Conservation (phyloP, 2,329 filamentous ascomycete species). For the Fusarium liriodendri region DNA sequence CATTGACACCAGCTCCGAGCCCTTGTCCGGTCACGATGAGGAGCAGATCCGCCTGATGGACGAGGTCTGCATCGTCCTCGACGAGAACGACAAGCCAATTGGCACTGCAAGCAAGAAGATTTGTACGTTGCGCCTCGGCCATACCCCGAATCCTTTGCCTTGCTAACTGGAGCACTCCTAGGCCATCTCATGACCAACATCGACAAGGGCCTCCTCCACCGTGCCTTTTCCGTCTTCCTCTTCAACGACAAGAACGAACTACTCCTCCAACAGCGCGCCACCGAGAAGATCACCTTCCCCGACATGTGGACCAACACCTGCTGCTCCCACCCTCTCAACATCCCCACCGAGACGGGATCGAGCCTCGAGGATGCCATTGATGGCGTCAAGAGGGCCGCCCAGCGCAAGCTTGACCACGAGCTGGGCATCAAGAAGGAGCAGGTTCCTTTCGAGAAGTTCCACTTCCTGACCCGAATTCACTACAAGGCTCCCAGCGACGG, state of each 20-base stretch:
- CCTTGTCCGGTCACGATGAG: slow-evolving; percentile 91
- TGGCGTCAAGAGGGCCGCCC: slow-evolving; percentile 91
- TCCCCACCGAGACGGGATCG: slow-evolving; percentile 90
- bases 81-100: slow-evolving; percentile 91
- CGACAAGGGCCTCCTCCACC: slow-evolving; percentile 92
- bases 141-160: not conserved
- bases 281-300: slow-evolving; percentile 98
- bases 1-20: slow-evolving; percentile 75
- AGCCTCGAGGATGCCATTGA: slow-evolving; percentile 82
- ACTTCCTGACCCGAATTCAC: slow-evolving; percentile 95
- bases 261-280: slow-evolving; percentile 92
- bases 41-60: slow-evolving; percentile 99
- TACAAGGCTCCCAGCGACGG: slow-evolving; percentile 98
- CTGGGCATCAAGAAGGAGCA: slow-evolving; percentile 90
- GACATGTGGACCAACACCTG: slow-evolving; percentile 99
- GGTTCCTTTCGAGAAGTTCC: slow-evolving; percentile 91
- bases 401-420: slow-evolving; percentile 94
- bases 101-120: slow-evolving; percentile 98
- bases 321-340: slow-evolving; percentile 95
- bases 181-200: slow-evolving; percentile 99
- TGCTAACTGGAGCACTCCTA: slow-evolving; percentile 51
- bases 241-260: slow-evolving; percentile 95
- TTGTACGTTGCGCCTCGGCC: slow-evolving; percentile 69
- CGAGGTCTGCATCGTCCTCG: slow-evolving; percentile 96
- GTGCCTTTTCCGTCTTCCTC: slow-evolving; percentile 97